phyloP scores from a whole-genome alignment of 2,329 filamentous ascomycete species.

The Ascochyta clinopodiicola region DNA sequence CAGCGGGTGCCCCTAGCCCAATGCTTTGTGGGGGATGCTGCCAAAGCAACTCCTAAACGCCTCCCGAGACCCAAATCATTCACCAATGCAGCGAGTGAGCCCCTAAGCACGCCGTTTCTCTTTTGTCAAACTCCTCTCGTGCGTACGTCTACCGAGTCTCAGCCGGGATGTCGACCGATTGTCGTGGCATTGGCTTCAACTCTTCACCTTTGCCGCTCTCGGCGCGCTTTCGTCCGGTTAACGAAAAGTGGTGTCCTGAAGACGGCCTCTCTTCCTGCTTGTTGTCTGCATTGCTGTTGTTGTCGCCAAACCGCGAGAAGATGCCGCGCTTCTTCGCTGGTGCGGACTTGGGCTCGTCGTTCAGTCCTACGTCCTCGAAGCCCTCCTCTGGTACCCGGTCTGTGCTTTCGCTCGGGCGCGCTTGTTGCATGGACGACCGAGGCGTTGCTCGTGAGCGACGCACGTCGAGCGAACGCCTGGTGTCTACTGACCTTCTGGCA shows the following conservation, averaged over 20 bases:
- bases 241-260: conserved; percentile 64
- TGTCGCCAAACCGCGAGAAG: conserved; percentile 80
- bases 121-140: conserved; percentile 6
- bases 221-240: conserved; percentile 74
- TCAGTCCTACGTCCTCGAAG: conserved; percentile 90
- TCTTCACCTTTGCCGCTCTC: conserved; percentile 74
- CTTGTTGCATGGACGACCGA: conserved; percentile 65
- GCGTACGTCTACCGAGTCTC: conserved; percentile 30
- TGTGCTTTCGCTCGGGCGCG: conserved; percentile 64
- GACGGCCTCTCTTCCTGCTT: conserved; percentile 51
- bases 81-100: neutral
- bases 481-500: conserved; percentile 81
- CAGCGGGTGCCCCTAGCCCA: conserved; percentile 17
- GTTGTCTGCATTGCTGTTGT: conserved; percentile 50
- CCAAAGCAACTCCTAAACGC: conserved; percentile 20
- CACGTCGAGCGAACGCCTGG: conserved; percentile 62
- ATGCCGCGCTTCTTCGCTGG: conserved; percentile 75
- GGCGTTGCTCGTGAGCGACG: conserved; percentile 61
- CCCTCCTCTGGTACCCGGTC: conserved; percentile 73
- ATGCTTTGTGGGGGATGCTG: conserved; percentile 25
- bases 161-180: conserved; percentile 31
- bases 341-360: conserved; percentile 72
- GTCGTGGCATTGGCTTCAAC: conserved; percentile 67
- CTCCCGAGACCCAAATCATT: conserved; percentile 10
- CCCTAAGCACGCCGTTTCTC: neutral